Evolutionary conservation across 352 stramenopile genomes (phyloP), one percentile per base, ranked within the genome.

Genomic region (Globisporangium alternatum): DNA sequence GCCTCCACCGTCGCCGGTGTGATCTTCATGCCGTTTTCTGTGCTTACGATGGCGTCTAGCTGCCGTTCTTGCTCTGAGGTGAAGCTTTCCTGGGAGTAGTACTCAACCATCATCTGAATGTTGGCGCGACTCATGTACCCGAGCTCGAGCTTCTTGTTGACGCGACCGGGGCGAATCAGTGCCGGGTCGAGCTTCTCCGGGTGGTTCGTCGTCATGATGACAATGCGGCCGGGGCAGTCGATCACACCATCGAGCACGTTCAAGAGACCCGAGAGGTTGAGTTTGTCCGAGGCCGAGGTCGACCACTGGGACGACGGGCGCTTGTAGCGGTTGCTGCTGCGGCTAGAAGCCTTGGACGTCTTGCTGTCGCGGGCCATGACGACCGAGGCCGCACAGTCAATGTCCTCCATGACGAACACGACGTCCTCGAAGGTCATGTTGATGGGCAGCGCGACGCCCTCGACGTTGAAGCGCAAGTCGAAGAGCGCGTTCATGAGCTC

Each of bases 201-300:
- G 67, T 97, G 88, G 72, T 98, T 98, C 17, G 88, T 96, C 10
- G 93, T 97, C 84, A 97, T 96, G 71, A 98, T 91, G 1, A 98
- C 76, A 61, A 98, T 98, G 49, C 90, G 83, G 0, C 85, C 90
- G 21, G 88, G 86, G 21, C 76, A 91, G 65, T 98, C 90, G 22
- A 97, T 90, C 7, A 98, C 83, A 3, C 91, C 93, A 67, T 98
- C 93, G 5, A 98, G 70, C 2, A 96, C 89, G 55, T 98, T 97
- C 0, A 97, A 66, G 43, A 98, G 68, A 0, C 90, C 89, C 15
- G 81, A 77, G 7, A 97, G 70, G 49, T 86, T 95, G 21, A 97
- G 73, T 74, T 92, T 83, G 69, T 88, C 70, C 44, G 72, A 71
- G n/a, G 65, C 56, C 31, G 77, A 73, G 41, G 9, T 77, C 45